phyloP scores from a whole-genome alignment of 768 basidiomycete genomes.

The Favolaschia claudopus region DNA sequence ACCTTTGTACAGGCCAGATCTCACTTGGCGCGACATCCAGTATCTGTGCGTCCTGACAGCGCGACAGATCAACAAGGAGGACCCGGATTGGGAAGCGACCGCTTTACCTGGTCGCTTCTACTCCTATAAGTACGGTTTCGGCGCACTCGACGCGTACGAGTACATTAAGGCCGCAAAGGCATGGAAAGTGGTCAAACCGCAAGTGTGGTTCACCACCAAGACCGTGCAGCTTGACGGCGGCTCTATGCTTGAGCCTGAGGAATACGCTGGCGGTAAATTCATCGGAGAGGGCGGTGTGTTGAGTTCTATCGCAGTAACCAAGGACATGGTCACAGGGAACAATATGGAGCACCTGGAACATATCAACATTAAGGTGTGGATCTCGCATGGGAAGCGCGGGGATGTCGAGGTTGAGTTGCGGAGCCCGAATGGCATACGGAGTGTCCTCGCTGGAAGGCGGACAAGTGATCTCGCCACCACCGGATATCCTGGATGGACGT shows the following conservation, averaged over 20 bases:
- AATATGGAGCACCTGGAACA: conserved; percentile 94
- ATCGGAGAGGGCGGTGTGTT: conserved; percentile 72
- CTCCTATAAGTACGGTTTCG: conserved; percentile 94
- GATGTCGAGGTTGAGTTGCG: conserved; percentile 91
- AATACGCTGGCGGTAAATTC: conserved; percentile 67
- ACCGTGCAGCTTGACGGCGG: conserved; percentile 72
- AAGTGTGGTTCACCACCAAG: conserved; percentile 86
- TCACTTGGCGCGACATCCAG: conserved; percentile 48
- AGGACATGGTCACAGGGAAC: conserved; percentile 67
- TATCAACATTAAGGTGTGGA: conserved; percentile 92
- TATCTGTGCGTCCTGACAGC: conserved; percentile 67
- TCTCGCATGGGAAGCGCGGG: conserved; percentile 84
- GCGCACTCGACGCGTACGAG: conserved; percentile 81
- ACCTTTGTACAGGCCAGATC: conserved; percentile 71
- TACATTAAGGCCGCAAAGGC: conserved; percentile 82
- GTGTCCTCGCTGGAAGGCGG: conserved; percentile 81
- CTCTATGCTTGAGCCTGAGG: conserved; percentile 58
- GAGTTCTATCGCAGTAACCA: conserved; percentile 70
- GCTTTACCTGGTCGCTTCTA: conserved; percentile 56
- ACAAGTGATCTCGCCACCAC: conserved; percentile 64
- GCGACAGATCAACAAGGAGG: conserved; percentile 68
- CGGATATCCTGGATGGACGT: conserved; percentile 96
- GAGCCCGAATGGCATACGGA: conserved; percentile 87
- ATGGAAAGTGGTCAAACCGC: conserved; percentile 93
- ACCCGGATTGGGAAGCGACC: conserved; percentile 76